Evolutionary conservation across 2,329 filamentous ascomycete genomes (phyloP).

Genomic region (Xylaria sp.): DNA sequence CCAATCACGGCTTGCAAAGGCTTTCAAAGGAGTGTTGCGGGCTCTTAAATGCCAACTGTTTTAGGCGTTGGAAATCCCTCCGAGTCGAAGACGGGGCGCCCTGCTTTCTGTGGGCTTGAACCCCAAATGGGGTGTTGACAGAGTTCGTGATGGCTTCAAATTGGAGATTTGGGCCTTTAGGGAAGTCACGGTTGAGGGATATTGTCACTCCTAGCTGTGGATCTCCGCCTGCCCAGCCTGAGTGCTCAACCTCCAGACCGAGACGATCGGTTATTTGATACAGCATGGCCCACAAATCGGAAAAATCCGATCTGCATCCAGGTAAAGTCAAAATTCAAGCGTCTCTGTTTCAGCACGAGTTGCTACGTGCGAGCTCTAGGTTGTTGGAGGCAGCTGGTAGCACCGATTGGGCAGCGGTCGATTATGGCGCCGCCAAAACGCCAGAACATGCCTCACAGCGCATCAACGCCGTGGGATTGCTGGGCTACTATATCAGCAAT

Average conservation of each 20-base stretch:
- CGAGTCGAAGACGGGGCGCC: not conserved
- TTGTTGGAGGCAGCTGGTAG: conserved; percentile 1
- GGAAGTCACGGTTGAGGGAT: not conserved
- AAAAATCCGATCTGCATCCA: not conserved
- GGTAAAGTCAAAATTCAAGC: not conserved
- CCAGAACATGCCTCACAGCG: conserved; percentile 2
- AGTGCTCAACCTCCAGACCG: not conserved
- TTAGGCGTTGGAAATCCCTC: not conserved
- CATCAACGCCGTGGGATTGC: conserved; percentile 8
- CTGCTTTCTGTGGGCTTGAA: not conserved
- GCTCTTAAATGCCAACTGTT: not conserved
- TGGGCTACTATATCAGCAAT: conserved; percentile 3
- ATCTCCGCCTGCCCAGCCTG: conserved; percentile 1
- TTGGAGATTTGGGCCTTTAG: conserved; percentile 11
- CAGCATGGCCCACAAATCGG: not conserved
- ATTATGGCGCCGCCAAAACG: conserved; percentile 5
- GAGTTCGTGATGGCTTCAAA: conserved; percentile 17
- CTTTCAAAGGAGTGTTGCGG: not conserved
- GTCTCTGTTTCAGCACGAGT: not conserved
- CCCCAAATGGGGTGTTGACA: not conserved
- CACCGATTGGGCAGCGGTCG: conserved; percentile 4
- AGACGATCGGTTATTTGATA: not conserved
- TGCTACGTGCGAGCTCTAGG: conserved; percentile 6
- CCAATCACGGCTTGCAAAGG: not conserved
- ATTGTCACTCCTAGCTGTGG: conserved; percentile 15